phyloP scores from a whole-genome alignment of 345 rosid genomes.

The Eucalyptus paniculata region DNA sequence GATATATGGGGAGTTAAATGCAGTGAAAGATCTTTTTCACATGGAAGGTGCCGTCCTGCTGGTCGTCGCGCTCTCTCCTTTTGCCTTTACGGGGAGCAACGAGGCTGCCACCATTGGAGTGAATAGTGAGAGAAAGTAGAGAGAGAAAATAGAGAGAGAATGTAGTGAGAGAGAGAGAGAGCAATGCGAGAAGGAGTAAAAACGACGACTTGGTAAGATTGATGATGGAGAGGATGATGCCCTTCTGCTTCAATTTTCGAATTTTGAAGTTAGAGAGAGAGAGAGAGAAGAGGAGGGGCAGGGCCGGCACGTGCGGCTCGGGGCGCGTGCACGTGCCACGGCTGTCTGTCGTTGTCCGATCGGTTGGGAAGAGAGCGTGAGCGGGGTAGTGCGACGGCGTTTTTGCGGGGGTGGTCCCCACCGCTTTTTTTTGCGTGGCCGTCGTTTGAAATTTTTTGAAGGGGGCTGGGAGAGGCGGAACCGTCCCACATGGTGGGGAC shows the following conservation, averaged over 20 bases:
- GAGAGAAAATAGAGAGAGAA: neutral
- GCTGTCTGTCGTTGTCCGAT: neutral
- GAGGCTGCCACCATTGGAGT: neutral
- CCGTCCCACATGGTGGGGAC: constrained; percentile 18
- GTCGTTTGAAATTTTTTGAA: neutral
- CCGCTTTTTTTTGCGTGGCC: neutral
- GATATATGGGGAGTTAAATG: neutral
- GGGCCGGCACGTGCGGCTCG: neutral
- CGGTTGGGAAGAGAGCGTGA: neutral
- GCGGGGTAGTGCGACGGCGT: neutral
- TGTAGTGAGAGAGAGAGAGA: neutral
- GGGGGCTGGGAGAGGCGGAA: neutral
- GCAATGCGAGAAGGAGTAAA: neutral
- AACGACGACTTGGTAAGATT: neutral
- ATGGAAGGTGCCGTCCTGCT: neutral
- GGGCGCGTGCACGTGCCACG: neutral
- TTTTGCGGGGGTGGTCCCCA: neutral
- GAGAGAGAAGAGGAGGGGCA: neutral
- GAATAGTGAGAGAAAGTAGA: neutral
- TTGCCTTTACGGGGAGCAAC: neutral
- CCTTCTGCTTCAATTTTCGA: neutral
- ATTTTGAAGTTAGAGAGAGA: neutral
- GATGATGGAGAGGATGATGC: neutral
- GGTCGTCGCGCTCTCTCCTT: neutral
- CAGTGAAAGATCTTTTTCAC: neutral